A percentile compares a stretch with the other conserved stretches of the same genome.
Conservation (phyloP, 129 eudicot species). For the Helichrysum umbraculigerum region DNA sequence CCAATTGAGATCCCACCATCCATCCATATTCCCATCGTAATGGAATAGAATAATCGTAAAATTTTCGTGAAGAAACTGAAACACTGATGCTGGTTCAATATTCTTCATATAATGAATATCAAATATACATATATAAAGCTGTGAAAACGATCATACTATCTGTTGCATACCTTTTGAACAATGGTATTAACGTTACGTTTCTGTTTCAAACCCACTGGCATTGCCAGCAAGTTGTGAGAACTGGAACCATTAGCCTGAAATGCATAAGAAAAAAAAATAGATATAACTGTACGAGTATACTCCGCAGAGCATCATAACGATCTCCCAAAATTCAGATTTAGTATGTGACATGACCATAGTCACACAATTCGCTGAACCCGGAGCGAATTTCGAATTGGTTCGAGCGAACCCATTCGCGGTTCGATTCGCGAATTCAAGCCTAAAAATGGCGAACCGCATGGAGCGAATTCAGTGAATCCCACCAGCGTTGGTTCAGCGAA, state of each 20-base stretch:
- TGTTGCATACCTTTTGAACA: conserved; percentile 62
- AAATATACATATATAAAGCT: conserved; percentile 14
- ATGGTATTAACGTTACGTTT: conserved; percentile 67
- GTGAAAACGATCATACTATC: conserved; percentile 1
- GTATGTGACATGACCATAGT: conserved; percentile 10
- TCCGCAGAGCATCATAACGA: not conserved
- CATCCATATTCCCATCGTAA: conserved; percentile 87
- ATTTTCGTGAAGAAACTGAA: conserved; percentile 94
- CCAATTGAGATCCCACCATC: conserved; percentile 92
- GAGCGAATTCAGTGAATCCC: too few species aligned
- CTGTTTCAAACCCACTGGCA: conserved; percentile 82
- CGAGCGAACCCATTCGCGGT: too few species aligned
- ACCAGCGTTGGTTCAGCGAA: too few species aligned
- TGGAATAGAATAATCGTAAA: conserved; percentile 86
- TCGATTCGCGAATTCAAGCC: too few species aligned
- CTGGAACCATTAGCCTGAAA: conserved; percentile 45
- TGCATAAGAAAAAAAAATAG: not conserved
- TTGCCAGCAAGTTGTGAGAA: conserved; percentile 71
- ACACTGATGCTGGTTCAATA: conserved; percentile 29
- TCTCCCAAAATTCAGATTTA: not conserved
- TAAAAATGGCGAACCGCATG: too few species aligned
- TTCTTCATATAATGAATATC: conserved; percentile 18
- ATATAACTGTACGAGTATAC: not conserved
- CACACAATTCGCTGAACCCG: too few species aligned
- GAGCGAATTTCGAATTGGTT: too few species aligned